These are phyloP conservation scores for Tricholoma furcatifolium DNA, from an alignment of 768 basidiomycete species.

Conservation along the genomic window DNA sequence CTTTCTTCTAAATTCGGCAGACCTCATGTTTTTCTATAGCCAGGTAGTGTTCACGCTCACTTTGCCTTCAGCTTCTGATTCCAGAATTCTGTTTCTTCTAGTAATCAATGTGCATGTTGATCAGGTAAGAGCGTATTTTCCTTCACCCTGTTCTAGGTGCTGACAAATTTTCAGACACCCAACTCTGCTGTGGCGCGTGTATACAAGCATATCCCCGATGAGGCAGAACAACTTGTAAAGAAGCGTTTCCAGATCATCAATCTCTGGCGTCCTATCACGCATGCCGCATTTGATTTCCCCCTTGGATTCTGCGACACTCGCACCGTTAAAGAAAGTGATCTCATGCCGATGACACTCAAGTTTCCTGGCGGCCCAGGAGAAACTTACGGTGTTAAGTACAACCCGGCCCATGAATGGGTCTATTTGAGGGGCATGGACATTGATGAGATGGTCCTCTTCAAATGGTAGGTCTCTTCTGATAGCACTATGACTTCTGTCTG, in stretches of 20 bases:
- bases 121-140: not conserved
- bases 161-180: not conserved
- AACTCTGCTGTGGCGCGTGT: constrained; percentile 7
- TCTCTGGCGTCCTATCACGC: constrained; percentile 51
- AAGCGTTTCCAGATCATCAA: constrained; percentile 53
- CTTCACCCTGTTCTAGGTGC: not conserved
- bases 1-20: not conserved
- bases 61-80: not conserved
- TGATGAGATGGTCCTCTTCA: constrained; percentile 9
- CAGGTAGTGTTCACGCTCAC: not conserved
- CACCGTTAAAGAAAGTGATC: constrained; percentile 34
- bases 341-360: constrained; percentile 30
- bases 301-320: constrained; percentile 48
- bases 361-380: constrained; percentile 31
- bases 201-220: constrained; percentile 16
- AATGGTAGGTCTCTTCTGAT: constrained; percentile 1
- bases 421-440: constrained; percentile 4
- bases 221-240: constrained; percentile 37
- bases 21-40: not conserved
- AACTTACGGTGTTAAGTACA: constrained; percentile 29
- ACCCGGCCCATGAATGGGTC: constrained; percentile 28
- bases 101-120: constrained; percentile 4
- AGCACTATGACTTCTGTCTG: not conserved
- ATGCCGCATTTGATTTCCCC: constrained; percentile 46
- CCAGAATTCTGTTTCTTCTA: not conserved